Conservation (phyloP, 305 asterid species). For the Rubia peregrina region DNA sequence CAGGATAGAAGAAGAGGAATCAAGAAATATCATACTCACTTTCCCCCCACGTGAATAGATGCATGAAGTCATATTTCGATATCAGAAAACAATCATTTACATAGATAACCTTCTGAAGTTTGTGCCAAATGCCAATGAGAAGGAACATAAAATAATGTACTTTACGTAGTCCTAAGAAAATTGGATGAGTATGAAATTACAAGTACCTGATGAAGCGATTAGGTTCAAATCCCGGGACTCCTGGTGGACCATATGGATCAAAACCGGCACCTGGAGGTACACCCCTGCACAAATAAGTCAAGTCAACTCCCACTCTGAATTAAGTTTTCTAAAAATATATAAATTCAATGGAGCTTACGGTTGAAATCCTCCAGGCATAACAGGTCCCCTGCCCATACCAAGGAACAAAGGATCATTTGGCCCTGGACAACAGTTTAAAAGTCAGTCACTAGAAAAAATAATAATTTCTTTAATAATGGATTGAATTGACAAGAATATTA, state of each 20-base stretch:
- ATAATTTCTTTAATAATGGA: constrained; percentile 1
- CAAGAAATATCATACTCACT: neutral
- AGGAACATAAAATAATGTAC: too few relatives aligned
- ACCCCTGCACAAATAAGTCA: constrained; percentile 34
- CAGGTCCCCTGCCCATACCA: constrained; percentile 36
- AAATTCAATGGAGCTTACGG: constrained; percentile 6
- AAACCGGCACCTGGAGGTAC: constrained; percentile 89
- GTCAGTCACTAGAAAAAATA: constrained; percentile 6
- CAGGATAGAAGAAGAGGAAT: too few relatives aligned
- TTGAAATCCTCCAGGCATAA: constrained; percentile 50
- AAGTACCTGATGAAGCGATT: constrained; percentile 59
- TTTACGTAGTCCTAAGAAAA: neutral
- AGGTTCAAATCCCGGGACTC: constrained; percentile 82
- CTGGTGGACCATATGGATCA: constrained; percentile 91
- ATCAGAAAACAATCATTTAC: neutral
- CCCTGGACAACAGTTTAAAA: constrained; percentile 37
- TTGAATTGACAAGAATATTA: constrained; percentile 10
- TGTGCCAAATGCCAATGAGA: neutral
- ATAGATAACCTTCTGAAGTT: neutral
- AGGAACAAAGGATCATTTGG: constrained; percentile 67
- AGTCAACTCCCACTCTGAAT: neutral
- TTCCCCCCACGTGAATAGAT: neutral
- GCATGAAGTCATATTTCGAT: neutral
- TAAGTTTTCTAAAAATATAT: neutral
- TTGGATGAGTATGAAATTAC: neutral